Base-by-base conservation (phyloP, 140 eudicot genomes). In the Senecio squalidus region DNA sequence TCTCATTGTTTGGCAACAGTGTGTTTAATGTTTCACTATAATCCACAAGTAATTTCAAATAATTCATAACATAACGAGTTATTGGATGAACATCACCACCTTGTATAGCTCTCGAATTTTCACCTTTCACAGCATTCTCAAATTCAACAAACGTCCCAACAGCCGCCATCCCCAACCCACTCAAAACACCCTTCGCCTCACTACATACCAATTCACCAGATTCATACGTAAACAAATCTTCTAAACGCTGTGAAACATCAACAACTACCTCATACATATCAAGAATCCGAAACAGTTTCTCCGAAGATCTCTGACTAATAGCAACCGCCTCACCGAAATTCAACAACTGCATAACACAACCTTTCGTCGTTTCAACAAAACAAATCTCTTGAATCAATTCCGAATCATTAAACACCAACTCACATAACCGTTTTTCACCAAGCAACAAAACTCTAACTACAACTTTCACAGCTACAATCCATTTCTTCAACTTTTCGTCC, bases 331-430 rank as follows among this genome's bases (percentile, higher is more conserved):
- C 97, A 4, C 95, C 97, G 23, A 85, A 90, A 74, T 85, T 85
- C 89, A 89, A 76, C 52, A 89, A 39, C 86, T 85, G 97, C 97
- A 89, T 83, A 57, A 89, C 83, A n/a, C 97, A 82, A 5, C 89
- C 92, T 59, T 85, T 89, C 1, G 97, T 73, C 0, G 94, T 78
- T 74, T 85, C 97, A 28, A 82, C 67, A 31, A 85, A 89, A 64
- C 97, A 89, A 43, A 82, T 74, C 38, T 82, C 89, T 38, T 75
- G 75, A 33, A 85, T 71, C 49, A 78, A 31, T 50, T 82, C 86
- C 6, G 95, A 89, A 59, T 71, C 90, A 10, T 39, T 72, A 58
- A 85, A 90, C 4, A 90, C 70, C 74, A 58, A 60, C 50, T 89
- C 95, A 9, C 97, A 89, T 1, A 89, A 50, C 33, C 67, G 60